Conservation (phyloP, 306 rosid genomes). For the Chamaecrista fasciculata region DNA sequence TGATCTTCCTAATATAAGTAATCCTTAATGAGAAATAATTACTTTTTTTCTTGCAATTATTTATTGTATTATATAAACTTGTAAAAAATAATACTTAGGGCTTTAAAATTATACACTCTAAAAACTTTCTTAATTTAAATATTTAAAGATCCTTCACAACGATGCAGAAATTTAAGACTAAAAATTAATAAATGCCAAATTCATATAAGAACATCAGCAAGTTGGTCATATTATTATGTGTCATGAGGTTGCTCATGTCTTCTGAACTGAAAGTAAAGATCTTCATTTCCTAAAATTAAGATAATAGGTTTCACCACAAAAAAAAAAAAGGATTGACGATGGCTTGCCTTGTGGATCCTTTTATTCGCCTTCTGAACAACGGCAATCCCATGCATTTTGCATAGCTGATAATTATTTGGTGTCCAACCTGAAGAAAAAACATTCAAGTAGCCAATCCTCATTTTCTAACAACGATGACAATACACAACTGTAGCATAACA, state of each 20-base stretch:
- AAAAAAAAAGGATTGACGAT: conserved; percentile 36
- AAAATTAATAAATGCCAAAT: not conserved
- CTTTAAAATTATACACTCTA: too few relatives aligned
- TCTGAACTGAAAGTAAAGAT: not conserved
- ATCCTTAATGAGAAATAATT: too few relatives aligned
- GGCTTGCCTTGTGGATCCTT: conserved; percentile 94
- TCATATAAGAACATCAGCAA: not conserved
- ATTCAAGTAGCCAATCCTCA: conserved; percentile 10
- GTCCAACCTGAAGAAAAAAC: conserved; percentile 79
- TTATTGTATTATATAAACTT: too few relatives aligned
- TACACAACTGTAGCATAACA: not conserved
- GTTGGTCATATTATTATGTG: not conserved
- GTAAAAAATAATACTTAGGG: too few relatives aligned
- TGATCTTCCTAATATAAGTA: too few relatives aligned
- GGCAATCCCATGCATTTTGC: conserved; percentile 99
- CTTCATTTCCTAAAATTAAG: conserved; percentile 30
- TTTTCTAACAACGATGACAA: conserved; percentile 8
- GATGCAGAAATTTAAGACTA: not conserved
- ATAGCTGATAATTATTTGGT: conserved; percentile 77
- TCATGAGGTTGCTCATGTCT: not conserved
- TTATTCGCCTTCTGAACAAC: conserved; percentile 84
- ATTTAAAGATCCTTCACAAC: not conserved
- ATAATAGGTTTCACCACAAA: conserved; percentile 25
- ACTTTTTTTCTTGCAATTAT: too few relatives aligned
- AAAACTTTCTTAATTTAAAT: too few relatives aligned